phyloP scores from a whole-genome alignment of 441 rosid genomes.

The Flueggea neowawraea region DNA sequence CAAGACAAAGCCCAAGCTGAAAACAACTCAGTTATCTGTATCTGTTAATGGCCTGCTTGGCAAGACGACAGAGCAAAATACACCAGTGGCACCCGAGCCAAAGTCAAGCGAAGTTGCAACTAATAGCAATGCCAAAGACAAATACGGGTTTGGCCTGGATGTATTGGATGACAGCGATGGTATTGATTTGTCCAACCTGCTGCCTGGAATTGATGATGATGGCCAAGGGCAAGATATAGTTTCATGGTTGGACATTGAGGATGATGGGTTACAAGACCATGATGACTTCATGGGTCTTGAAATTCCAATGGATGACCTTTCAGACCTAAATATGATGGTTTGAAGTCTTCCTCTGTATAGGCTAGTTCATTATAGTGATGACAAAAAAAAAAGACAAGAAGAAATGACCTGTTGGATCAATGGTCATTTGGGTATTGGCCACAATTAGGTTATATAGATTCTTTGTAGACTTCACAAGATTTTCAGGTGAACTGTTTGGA shows the following conservation, averaged over 20 bases:
- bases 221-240: slow-evolving; percentile 84
- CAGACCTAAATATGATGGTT: slow-evolving; percentile 97
- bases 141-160: slow-evolving; percentile 57
- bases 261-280: slow-evolving; percentile 83
- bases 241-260: slow-evolving; percentile 96
- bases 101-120: slow-evolving; percentile 39
- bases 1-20: slow-evolving; percentile 91
- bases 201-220: slow-evolving; percentile 71
- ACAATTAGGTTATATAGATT: slow-evolving; percentile 73
- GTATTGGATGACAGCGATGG: slow-evolving; percentile 66
- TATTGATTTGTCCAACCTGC: slow-evolving; percentile 64
- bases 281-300: slow-evolving; percentile 94
- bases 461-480: slow-evolving; percentile 52
- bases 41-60: slow-evolving; percentile 72
- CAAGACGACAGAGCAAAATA: slow-evolving; percentile 60
- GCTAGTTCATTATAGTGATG: slow-evolving; percentile 82
- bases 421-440: slow-evolving; percentile 49
- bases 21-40: slow-evolving; percentile 69
- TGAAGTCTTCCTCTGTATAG: slow-evolving; percentile 81
- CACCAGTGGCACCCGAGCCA: slow-evolving; percentile 37
- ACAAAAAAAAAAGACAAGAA: slow-evolving; percentile 43
- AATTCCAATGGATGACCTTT: slow-evolving; percentile 99
- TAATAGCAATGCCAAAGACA: slow-evolving; percentile 46
- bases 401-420: slow-evolving; percentile 52
- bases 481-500: slow-evolving; percentile 43